Base-by-base conservation (phyloP, 345 rosid genomes). In the Eucalyptus cloeziana region DNA sequence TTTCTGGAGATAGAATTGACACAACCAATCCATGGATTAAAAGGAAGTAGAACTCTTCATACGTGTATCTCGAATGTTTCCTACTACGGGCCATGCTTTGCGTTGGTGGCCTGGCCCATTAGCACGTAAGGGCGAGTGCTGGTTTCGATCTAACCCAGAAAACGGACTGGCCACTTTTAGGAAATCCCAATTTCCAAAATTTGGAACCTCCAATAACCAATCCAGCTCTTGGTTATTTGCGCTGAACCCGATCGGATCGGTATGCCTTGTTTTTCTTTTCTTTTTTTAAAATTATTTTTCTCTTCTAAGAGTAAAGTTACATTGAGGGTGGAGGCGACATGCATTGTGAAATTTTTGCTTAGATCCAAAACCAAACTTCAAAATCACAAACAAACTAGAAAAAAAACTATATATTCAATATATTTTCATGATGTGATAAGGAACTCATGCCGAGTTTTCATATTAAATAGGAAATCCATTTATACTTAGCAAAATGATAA, bases 41-140 rank as follows among this genome's bases (percentile, higher is more conserved):
- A 33, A 71, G 25, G 44, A 71, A 33, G 13, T 37, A 17, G 25
- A 17, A 19, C 27, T 76, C 83, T 76, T 19, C 45, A 10, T 21
- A 76, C 15, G 0, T 71, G 45, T 10, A 19, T 76, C 83, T 37
- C 15, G 0, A 76, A 19, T 10, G 47, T 44, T 76, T 22, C 27
- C 47, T 76, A 2, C 3, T 21, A 37, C 12, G 45, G 83, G 15
- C 27, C 83, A 76, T 76, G 27, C 81, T 37, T 71, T 71, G 45
- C 7, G 25, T 13, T 19, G 5, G 27, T 37, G 83, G 83, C 44
- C 24, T 37, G 15, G 27, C 47, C 83, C 83, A 37, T 40, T 37
- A 44, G 15, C 13, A 33, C 1, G 44, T 0, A 4, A 16, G 76
- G 76, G 33, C 0, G 76, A 64, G 40, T 3, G 17, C 33, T 60